Percentiles rank a stretch among this genome's conserved stretches.
Conservation (phyloP, 2,329 filamentous ascomycete genomes). For the Cercospora citrullina region DNA sequence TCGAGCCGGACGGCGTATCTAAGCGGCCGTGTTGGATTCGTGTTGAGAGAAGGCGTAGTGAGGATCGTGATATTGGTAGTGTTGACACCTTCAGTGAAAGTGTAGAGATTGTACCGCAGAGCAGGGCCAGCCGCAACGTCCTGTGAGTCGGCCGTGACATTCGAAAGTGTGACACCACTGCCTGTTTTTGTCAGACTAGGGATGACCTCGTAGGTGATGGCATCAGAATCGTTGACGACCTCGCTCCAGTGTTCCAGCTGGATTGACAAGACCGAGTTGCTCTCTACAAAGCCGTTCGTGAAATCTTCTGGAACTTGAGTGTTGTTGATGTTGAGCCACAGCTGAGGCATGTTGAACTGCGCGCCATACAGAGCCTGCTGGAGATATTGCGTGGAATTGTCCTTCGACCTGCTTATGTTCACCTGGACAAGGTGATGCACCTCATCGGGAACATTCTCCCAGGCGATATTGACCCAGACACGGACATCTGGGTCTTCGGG, state of each 20-base stretch:
- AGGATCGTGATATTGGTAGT: conserved; percentile 39
- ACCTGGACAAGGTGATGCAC: conserved; percentile 1
- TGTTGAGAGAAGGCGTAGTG: conserved; percentile 35
- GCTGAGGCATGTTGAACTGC: conserved; percentile 43
- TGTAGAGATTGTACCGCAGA: conserved; percentile 47
- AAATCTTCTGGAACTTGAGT: conserved; percentile 49
- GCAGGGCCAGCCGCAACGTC: conserved; percentile 53
- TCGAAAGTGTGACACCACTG: conserved; percentile 51
- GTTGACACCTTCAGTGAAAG: conserved; percentile 33
- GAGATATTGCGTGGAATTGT: conserved; percentile 3
- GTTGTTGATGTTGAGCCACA: conserved; percentile 57
- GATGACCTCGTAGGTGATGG: conserved; percentile 21
- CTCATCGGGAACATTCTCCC: neutral
- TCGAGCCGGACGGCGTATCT: conserved; percentile 44
- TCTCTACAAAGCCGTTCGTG: conserved; percentile 61
- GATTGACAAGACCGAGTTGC: conserved; percentile 49
- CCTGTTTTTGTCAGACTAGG: conserved; percentile 55
- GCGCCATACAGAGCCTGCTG: neutral
- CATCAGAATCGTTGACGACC: conserved; percentile 25
- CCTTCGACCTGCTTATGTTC: neutral
- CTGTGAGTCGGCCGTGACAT: conserved; percentile 17
- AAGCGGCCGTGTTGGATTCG: conserved; percentile 33
- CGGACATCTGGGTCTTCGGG: conserved; percentile 23
- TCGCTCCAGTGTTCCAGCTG: conserved; percentile 39
- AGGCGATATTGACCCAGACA: neutral